phyloP scores from a whole-genome alignment of 2,329 filamentous ascomycete genomes.

The Calycina herbarum region DNA sequence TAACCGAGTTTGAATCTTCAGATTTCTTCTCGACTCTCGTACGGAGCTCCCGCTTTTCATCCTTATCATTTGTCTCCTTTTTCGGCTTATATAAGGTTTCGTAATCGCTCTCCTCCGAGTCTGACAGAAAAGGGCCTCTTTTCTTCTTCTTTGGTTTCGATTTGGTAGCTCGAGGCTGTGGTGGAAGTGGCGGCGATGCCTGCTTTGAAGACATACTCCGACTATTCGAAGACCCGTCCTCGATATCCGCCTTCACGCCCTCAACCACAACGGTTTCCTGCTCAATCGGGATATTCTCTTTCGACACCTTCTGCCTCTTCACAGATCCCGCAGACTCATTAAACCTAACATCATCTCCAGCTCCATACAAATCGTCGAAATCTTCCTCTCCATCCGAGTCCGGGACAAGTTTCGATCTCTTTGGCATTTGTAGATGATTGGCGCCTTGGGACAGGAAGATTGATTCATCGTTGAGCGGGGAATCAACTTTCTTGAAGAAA shows the following conservation, averaged over 20 bases:
- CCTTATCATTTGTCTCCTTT: constrained; percentile 17
- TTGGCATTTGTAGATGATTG: constrained; percentile 22
- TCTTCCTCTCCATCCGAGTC: constrained; percentile 20
- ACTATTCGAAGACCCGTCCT: background rate
- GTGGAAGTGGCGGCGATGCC: constrained; percentile 25
- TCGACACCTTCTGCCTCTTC: constrained; percentile 46
- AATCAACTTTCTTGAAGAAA: constrained; percentile 71
- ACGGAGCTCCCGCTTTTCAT: constrained; percentile 26
- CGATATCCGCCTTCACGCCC: constrained; percentile 1
- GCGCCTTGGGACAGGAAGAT: constrained; percentile 52
- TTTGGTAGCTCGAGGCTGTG: constrained; percentile 33
- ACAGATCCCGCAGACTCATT: constrained; percentile 42
- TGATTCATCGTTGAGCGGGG: constrained; percentile 50
- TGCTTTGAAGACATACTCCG: background rate
- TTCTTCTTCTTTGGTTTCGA: constrained; percentile 34
- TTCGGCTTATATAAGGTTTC: constrained; percentile 31
- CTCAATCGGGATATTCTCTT: constrained; percentile 11
- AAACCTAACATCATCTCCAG: constrained; percentile 36
- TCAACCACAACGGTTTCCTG: background rate
- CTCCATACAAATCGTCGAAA: constrained; percentile 33
- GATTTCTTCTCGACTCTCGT: constrained; percentile 17
- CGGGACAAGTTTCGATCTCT: constrained; percentile 16
- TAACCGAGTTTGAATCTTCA: constrained; percentile 20
- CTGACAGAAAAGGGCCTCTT: constrained; percentile 67
- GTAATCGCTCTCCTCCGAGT: constrained; percentile 63